Conservation (phyloP, 2,329 filamentous ascomycete genomes). For the Sporothrix schenckii region DNA sequence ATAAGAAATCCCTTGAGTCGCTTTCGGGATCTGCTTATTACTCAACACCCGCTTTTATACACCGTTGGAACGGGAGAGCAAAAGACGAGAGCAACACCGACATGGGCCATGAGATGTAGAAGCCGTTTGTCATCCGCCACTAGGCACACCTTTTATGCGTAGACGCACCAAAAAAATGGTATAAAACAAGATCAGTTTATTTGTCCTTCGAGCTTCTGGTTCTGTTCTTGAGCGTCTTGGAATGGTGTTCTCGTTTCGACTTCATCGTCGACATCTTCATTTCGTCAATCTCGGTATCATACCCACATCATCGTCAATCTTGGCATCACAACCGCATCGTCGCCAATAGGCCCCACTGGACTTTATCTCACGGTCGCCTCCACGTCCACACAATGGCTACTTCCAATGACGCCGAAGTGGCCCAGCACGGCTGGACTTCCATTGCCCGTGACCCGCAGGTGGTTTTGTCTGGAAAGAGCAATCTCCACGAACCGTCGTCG, state of each 20-base stretch:
- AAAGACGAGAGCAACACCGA: neutral
- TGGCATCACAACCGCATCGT: neutral
- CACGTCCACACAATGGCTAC: constrained; percentile 31
- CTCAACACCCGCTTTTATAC: neutral
- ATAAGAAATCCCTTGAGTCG: neutral
- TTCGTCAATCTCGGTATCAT: neutral
- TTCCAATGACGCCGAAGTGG: constrained; percentile 31
- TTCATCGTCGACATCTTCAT: neutral
- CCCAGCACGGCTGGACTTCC: constrained; percentile 42
- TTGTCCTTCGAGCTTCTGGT: neutral
- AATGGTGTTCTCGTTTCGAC: neutral
- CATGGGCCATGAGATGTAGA: neutral
- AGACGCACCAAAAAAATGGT: neutral
- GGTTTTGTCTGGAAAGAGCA: constrained; percentile 43
- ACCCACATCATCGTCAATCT: neutral
- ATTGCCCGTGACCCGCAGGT: constrained; percentile 38
- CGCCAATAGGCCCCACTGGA: neutral
- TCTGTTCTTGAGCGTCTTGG: neutral
- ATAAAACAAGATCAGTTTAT: neutral
- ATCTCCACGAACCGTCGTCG: constrained; percentile 45
- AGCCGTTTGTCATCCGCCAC: neutral
- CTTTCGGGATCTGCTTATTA: constrained; percentile 14
- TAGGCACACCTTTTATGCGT: constrained; percentile 17
- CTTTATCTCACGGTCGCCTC: neutral
- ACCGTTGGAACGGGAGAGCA: neutral